Evolutionary conservation across 192 early-diverging fungal species (phyloP), one percentile per base, ranked within the genome.

Genomic region (Coemansia reversa): DNA sequence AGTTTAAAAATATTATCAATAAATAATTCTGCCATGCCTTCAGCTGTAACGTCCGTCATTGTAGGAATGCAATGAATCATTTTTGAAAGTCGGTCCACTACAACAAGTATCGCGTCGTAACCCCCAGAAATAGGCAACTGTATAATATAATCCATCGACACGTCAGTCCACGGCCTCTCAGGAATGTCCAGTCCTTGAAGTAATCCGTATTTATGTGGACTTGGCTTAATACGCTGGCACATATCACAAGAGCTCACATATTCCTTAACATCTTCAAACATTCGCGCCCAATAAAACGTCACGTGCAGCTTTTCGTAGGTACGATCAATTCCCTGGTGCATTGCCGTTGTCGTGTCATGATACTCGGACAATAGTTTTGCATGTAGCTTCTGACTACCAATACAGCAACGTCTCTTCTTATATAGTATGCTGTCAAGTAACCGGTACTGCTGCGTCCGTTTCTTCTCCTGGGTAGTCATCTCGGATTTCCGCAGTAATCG

Each of bases 91-190:
- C 58, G 0, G 24, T 71, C 57, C 0, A 71, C 62, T 0, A 71
- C 69, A 1, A 65, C 50, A 2, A 65, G 7, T 0, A 71, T 64
- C 0, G 69, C 39, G 14, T 50, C 52, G 19, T 24, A 52, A 2
- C 52, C 50, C 4, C 16, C n/a, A 4, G 63, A 30, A 8, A 25
- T 22, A 0, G 62, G 69, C 8, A 71, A 51, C 5, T 39, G 33
- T 0, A 32, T 35, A 8, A 71, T 61, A 47, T 56, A 61, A 30
- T 64, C 69, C 69, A 70, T 64, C 24, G 19, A 27, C 0, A 70
- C 28, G 16, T 60, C 42, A 1, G 49, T 29, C 62, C 62, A 70
- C 1, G 35, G 19, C 12, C 33, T 7, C 22, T 5, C 16, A 4
- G 32, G 20, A 14, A 61, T 55, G 0, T 35, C 27, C 7, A 55